Base-by-base conservation (phyloP, 2,329 filamentous ascomycete species). In the Sporothrix inflata region DNA sequence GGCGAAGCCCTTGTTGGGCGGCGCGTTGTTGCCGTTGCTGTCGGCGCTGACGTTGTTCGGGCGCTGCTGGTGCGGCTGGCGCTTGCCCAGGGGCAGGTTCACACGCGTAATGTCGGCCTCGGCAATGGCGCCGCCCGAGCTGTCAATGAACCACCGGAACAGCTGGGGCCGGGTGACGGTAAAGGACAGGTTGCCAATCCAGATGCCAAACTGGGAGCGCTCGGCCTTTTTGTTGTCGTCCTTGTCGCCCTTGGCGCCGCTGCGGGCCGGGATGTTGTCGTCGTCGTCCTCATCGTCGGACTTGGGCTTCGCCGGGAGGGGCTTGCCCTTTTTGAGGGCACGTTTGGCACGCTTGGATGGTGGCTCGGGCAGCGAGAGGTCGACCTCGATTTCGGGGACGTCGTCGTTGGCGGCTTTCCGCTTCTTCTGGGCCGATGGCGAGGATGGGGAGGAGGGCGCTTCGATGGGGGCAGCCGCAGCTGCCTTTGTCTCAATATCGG, bases 111-210 rank as follows among this genome's bases (percentile, higher is more conserved):
- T 96, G 74, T 90, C 88, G 66, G 89, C 87, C 71, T 89, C 86
- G 40, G 87, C 83, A 74, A 94, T 89, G 71, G 85, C 83, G 73
- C 89, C 90, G 66, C 90, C 90, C 7, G 90, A 90, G 79, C 90
- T 89, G 49, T 90, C 87, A 45, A 91, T 87, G n/a, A 99, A 84
- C 87, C 97, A 98, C 74, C 87, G 88, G 78, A 91, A 90, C 66
- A 99, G 84, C 74, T 94, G 90, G 14, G 88, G 84, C 73, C 91
- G 90, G 60, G 92, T 96, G 53, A 91, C 85, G 63, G 88, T 89
- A 85, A 95, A 99, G n/a, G 92, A 89, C 74, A 99, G 83, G 82
- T 99, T 99, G 77, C 97, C 96, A 77, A 99, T 93, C 96, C 96
- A 99, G 76, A 99, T 89, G 74, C 94, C 93, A 81, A 94, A 90